A percentile compares a stretch with the other conserved stretches of the same genome.
These are phyloP conservation scores for Cucurbita moschata DNA, from an alignment of 306 rosid genomes.

Conservation along the genomic window DNA sequence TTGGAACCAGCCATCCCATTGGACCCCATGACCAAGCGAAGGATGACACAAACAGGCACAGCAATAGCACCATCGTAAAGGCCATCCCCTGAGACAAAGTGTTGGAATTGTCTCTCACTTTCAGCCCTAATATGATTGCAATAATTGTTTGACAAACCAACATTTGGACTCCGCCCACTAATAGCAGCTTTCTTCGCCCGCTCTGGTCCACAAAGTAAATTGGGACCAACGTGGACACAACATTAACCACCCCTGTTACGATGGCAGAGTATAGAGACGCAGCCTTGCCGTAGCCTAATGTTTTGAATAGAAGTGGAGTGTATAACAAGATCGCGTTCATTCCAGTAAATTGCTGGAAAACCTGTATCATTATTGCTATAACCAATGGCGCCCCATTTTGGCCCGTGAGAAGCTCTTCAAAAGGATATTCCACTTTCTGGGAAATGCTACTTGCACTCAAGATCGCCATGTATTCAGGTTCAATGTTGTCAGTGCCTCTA, in stretches of 20 bases:
- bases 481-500: not conserved
- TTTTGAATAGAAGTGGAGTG: not conserved
- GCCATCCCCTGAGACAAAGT: not conserved
- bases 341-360: not conserved
- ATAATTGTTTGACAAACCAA: not conserved
- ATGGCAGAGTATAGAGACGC: not conserved
- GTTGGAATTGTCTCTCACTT: not conserved
- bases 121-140: not conserved
- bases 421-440: not conserved
- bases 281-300: not conserved
- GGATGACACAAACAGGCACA: not conserved
- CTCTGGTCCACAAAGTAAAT: not conserved
- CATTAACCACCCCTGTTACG: not conserved
- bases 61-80: not conserved
- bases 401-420: not conserved
- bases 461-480: not conserved
- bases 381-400: not conserved
- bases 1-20: not conserved
- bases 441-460: not conserved
- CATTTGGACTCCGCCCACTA: not conserved
- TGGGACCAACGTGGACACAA: not conserved
- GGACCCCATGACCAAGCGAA: not conserved
- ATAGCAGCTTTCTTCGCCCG: not conserved
- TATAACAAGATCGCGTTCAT: not conserved
- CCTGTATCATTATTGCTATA: not conserved